Conservation (phyloP, 2,329 filamentous ascomycete genomes). For the Scytalidium sp. region DNA sequence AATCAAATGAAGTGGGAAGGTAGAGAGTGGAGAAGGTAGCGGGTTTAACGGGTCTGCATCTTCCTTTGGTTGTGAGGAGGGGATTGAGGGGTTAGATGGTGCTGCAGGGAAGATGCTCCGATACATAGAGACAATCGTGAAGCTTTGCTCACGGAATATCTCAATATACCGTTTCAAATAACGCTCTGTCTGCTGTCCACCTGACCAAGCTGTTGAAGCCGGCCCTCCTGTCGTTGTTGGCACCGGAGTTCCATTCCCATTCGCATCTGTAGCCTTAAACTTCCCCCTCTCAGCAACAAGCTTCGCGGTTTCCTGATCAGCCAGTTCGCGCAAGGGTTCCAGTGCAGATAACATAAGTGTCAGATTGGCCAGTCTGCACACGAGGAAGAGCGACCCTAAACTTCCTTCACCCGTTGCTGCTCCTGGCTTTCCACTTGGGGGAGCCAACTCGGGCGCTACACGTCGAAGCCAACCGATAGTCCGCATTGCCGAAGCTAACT, state of each 20-base stretch:
- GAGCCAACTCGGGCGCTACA: slow-evolving; percentile 76
- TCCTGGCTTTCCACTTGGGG: slow-evolving; percentile 25
- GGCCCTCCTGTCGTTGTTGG: slow-evolving; percentile 18
- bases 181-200: slow-evolving; percentile 88
- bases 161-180: slow-evolving; percentile 96
- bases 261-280: slow-evolving; percentile 12
- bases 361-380: slow-evolving; percentile 80
- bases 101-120: slow-evolving; percentile 78
- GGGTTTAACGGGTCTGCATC: slow-evolving; percentile 46
- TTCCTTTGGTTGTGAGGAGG: slow-evolving; percentile 2
- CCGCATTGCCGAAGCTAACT: slow-evolving; percentile 85
- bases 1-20: slow-evolving; percentile 81
- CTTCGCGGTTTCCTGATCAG: slow-evolving; percentile 73
- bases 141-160: slow-evolving; percentile 96
- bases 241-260: slow-evolving; percentile 3
- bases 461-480: slow-evolving; percentile 89
- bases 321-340: slow-evolving; percentile 80
- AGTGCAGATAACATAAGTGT: slow-evolving; percentile 77
- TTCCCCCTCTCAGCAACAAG: slow-evolving; percentile 25
- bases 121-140: slow-evolving; percentile 92
- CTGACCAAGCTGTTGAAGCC: slow-evolving; percentile 47
- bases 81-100: background rate
- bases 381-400: slow-evolving; percentile 79
- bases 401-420: slow-evolving; percentile 54
- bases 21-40: slow-evolving; percentile 73